Evolutionary conservation across 495 filamentous ascomycete species (phyloP).

Genomic region (Wilcoxina mikolae): DNA sequence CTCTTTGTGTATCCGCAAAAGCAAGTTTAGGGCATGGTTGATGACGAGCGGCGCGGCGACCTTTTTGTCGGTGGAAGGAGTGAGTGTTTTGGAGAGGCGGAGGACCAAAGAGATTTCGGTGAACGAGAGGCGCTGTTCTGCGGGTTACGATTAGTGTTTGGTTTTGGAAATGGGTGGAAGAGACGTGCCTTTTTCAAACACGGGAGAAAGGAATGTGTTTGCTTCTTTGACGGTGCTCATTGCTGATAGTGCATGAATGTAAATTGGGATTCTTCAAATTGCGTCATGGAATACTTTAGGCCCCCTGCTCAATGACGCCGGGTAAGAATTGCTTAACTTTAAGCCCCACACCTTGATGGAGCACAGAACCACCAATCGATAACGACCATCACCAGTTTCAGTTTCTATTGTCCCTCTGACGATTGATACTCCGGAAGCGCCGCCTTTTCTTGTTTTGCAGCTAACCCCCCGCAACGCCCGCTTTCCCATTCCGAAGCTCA

Average conservation of each 20-base stretch:
- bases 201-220: constrained; percentile 16
- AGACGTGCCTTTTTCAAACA: constrained; percentile 18
- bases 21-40: constrained; percentile 10
- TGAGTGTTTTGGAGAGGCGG: constrained; percentile 15
- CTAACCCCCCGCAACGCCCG: not conserved
- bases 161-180: not conserved
- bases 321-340: not conserved
- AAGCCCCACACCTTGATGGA: not conserved
- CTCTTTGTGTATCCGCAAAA: constrained; percentile 3
- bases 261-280: not conserved
- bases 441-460: not conserved
- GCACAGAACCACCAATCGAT: not conserved
- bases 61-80: constrained; percentile 2
- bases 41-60: constrained; percentile 9
- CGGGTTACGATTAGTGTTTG: not conserved
- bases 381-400: not conserved
- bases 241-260: not conserved
- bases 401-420: too few relatives aligned
- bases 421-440: not conserved
- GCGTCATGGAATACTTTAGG: not conserved
- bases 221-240: constrained; percentile 8
- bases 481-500: not conserved
- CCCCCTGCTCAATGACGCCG: not conserved
- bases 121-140: constrained; percentile 18
- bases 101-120: constrained; percentile 18